Conservation (phyloP, 202 grass and related monocot genomes). For the Setaria viridis region DNA sequence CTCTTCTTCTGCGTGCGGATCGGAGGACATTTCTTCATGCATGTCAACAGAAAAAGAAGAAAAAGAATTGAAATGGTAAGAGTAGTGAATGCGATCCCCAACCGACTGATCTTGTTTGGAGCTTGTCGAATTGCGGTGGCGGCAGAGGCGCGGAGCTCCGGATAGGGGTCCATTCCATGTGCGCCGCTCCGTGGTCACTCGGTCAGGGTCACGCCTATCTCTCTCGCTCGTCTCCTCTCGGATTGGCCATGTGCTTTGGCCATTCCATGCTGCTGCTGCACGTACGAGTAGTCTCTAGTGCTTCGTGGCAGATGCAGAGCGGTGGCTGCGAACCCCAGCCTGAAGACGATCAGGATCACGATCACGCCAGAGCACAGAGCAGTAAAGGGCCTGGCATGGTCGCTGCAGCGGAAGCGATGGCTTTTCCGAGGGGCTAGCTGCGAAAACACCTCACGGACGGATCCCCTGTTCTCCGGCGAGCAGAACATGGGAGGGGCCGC, state of each 20-base stretch:
- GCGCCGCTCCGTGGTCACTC: background rate
- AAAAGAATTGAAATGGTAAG: background rate
- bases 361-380: background rate
- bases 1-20: background rate
- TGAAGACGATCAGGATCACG: background rate
- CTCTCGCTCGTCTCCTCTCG: background rate
- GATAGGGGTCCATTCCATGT: conserved; percentile 13
- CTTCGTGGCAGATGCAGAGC: background rate
- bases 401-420: background rate
- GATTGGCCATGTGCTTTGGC: conserved; percentile 24
- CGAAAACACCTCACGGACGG: background rate
- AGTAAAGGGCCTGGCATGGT: background rate
- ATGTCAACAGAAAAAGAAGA: background rate
- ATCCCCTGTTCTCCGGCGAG: background rate
- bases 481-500: conserved; percentile 21
- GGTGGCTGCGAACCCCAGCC: background rate
- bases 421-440: background rate
- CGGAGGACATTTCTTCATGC: background rate
- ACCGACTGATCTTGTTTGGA: conserved; percentile 20
- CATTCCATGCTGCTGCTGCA: background rate
- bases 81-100: background rate
- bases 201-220: background rate
- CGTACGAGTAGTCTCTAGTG: too few relatives aligned
- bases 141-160: background rate
- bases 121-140: background rate